Evolutionary conservation across 1,284 basidiomycete genomes (phyloP), one percentile per base, ranked within the genome.

Genomic region (Vanrija sp.): DNA sequence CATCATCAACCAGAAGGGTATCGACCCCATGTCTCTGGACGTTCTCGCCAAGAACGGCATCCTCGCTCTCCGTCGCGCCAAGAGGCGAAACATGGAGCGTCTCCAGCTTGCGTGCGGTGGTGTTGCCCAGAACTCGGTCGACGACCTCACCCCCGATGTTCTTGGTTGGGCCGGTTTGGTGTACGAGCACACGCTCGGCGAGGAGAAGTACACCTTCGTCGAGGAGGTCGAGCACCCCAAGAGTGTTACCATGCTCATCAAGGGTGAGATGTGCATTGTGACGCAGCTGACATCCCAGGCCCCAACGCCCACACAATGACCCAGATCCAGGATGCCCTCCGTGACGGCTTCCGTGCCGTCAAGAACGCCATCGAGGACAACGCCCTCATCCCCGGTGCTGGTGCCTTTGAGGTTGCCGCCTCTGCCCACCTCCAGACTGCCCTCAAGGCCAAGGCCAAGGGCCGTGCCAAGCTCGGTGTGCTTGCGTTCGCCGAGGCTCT

Each of bases 1-100:
- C 52, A 79, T 98, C 56, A 88, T 99, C 79, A 99, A 98, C 76
- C 96, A 99, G 78, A 99, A 99, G 78, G 96, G 96, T 66, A 99
- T 99, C 62, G 96, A 99, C 76, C 96, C 96, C 9, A 85, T 99
- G 74, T 92, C 88, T 69, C 82, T 99, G 54, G 96, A 99, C 76
- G 87, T 98, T 47, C 80, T 99, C 31, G 94, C 91, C 46, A 98
- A 98, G 82, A 89, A 95, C 75, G 93, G 92, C 24, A 98, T 99
- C 64, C 78, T 98, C 49, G 96, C 93, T 35, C 81, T 99, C 51
- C 84, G 96, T 63, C 82, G 96, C 56, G 96, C 96, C 24, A 99
- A 99, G 82, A 82, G 96, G 72, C 85, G 96, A 67, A 97, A 95
- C 72, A 96, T 94, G 95, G 95, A 95, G 78, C 83, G 91, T 49